Evolutionary conservation across 164 flowering plant genomes (phyloP), one percentile per base, ranked within the genome.

Genomic region (Vitis amurensis): DNA sequence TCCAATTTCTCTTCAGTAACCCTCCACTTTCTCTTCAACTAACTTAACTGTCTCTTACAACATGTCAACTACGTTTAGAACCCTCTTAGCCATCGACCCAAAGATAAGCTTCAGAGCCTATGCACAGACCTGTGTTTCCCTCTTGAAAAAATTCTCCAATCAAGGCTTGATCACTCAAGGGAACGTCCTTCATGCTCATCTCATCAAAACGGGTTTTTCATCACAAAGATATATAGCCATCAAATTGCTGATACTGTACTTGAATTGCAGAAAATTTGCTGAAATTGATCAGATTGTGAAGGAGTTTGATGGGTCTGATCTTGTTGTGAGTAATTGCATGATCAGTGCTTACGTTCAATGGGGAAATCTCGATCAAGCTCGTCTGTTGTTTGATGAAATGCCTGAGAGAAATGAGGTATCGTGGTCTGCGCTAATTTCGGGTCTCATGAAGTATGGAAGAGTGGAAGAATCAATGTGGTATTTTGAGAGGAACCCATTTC

Each of bases 351-450:
- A 73, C 48, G 61, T 81, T 2, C 67, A 79, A 44, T 69, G 81
- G 84, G 86, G 86, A 2, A 77, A 79, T 29, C 47, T 78, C 0
- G 79, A 64, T 11, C 69, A 77, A 31, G 87, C 84, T 16, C 71
- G 73, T 2, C 58, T 23, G 8, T 23, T 84, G 81, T 84, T 84
- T 31, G 85, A 79, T 61, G 83, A 78, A 84, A 79, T 88, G 90
- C 88, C 88, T 12, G 78, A 73, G 31, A 78, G 87, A 72, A 83
- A 86, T 59, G 85, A 79, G 66, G 80, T 81, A 4, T 75, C 83
- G 2, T 81, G 84, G 87, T 73, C 83, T 49, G 68, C 77, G n/a
- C 9, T 83, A 31, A 71, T 79, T 69, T 79, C 84, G 11, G 84
- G 84, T 59, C 69, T 81, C 3, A 75, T 78, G 78, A 81, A 68